Evolutionary conservation across 805 yeast species (phyloP).

Genomic region (Myxozyma neotropica): DNA sequence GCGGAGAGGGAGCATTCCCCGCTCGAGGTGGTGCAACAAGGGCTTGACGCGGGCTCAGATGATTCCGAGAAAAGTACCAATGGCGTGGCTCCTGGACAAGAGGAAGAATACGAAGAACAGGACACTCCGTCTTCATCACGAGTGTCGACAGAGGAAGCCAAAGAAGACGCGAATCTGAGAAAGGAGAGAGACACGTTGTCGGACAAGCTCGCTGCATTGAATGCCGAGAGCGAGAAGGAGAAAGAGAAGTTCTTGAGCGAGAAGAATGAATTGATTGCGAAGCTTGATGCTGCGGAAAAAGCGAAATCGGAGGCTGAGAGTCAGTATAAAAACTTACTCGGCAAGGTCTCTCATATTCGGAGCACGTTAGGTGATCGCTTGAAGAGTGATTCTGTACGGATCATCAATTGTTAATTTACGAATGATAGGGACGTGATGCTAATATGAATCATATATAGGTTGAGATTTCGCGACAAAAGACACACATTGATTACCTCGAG

Average conservation of each 20-base stretch:
- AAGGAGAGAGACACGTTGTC: constrained; percentile 7
- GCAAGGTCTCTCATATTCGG: constrained; percentile 44
- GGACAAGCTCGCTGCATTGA: constrained; percentile 7
- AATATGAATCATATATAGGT: constrained; percentile 11
- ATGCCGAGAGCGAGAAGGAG: constrained; percentile 1
- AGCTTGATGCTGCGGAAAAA: constrained; percentile 58
- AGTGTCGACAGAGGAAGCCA: background rate
- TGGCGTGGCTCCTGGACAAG: background rate
- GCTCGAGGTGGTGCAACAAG: background rate
- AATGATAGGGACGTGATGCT: background rate
- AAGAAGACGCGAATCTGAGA: background rate
- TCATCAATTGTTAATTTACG: background rate
- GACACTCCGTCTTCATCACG: constrained; percentile 4
- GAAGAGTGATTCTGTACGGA: constrained; percentile 44
- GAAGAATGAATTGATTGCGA: constrained; percentile 53
- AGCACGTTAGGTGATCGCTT: constrained; percentile 49
- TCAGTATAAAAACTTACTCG: constrained; percentile 47
- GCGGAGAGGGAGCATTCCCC: background rate
- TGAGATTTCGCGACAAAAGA: constrained; percentile 33
- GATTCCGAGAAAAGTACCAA: constrained; percentile 7
- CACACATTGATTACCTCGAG: constrained; percentile 40
- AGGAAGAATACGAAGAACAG: constrained; percentile 5
- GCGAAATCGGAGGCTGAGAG: constrained; percentile 46
- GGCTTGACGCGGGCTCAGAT: constrained; percentile 1
- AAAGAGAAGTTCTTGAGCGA: background rate